Percentiles rank a stretch among this genome's conserved stretches.
phyloP scores from a whole-genome alignment of 441 rosid species.

The Hypseocharis bilobata region DNA sequence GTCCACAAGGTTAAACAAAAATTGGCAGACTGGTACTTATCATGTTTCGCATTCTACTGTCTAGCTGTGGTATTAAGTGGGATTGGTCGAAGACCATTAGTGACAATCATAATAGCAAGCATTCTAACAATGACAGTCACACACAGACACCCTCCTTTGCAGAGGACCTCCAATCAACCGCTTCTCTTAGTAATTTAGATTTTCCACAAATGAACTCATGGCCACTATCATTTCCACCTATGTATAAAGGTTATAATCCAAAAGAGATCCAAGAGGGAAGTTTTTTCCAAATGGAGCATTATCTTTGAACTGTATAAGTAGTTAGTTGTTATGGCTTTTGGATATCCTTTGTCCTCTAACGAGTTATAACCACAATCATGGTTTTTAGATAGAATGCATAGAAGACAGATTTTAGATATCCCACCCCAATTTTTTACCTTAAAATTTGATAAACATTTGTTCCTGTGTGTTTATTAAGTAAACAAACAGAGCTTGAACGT shows the following conservation, averaged over 20 bases:
- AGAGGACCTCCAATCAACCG: background rate
- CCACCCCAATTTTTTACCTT: background rate
- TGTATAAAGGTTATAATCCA: background rate
- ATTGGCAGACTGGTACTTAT: background rate
- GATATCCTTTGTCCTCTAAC: background rate
- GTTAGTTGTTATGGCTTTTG: background rate
- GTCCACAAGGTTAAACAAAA: constrained; percentile 13
- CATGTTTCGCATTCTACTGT: background rate
- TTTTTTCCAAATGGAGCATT: background rate
- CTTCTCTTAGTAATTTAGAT: background rate
- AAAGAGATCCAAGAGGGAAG: too few species aligned
- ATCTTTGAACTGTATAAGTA: background rate
- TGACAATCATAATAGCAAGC: background rate
- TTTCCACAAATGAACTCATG: background rate
- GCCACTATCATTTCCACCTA: background rate
- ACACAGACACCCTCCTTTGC: background rate
- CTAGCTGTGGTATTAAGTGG: background rate
- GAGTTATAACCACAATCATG: background rate
- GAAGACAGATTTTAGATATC: too few species aligned
- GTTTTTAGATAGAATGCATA: background rate
- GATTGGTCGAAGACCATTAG: constrained; percentile 3
- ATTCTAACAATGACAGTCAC: too few species aligned
- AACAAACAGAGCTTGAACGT: too few species aligned
- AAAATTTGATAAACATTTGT: too few species aligned
- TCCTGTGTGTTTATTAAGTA: too few species aligned